Evolutionary conservation across 2,329 filamentous ascomycete species (phyloP).

Genomic region (Pyrenochaeta sp.): DNA sequence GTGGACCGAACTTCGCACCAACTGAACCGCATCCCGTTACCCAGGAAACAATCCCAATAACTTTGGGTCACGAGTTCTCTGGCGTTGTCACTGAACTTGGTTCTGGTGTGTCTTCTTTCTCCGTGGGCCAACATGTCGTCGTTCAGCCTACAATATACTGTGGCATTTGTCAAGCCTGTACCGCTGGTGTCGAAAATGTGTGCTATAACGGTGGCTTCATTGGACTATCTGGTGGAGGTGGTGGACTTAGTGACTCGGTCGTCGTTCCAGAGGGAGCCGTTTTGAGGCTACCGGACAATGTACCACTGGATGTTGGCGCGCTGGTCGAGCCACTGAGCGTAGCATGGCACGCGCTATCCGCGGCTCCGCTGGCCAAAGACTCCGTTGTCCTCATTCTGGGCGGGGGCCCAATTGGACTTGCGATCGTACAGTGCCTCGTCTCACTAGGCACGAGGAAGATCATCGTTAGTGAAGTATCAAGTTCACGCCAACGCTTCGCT

Average conservation of each 20-base stretch:
- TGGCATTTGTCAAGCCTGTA: conserved; percentile 64
- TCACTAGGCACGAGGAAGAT: conserved; percentile 63
- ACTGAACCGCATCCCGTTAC: conserved; percentile 65
- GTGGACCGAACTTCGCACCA: conserved; percentile 60
- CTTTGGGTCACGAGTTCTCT: conserved; percentile 71
- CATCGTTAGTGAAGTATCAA: conserved; percentile 65
- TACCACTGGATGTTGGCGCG: conserved; percentile 63
- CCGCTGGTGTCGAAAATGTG: conserved; percentile 62
- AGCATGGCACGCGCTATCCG: conserved; percentile 69
- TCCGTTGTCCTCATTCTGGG: conserved; percentile 65
- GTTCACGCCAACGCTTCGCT: conserved; percentile 61
- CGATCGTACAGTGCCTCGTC: conserved; percentile 66
- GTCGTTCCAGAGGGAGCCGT: conserved; percentile 61
- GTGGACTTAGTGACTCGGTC: conserved; percentile 64
- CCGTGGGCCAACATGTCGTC: conserved; percentile 64
- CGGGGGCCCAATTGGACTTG: conserved; percentile 69
- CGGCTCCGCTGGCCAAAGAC: conserved; percentile 57
- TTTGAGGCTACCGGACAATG: conserved; percentile 60
- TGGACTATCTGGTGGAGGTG: conserved; percentile 60
- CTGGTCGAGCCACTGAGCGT: conserved; percentile 71
- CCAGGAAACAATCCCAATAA: conserved; percentile 65
- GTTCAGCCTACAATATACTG: conserved; percentile 69
- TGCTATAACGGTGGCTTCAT: conserved; percentile 66
- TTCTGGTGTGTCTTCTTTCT: conserved; percentile 55
- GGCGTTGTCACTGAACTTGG: conserved; percentile 69